Percentiles rank a stretch among this genome's conserved stretches.
phyloP scores from a whole-genome alignment of 1,139 yeast genomes.

The Nematodospora anomalae region DNA sequence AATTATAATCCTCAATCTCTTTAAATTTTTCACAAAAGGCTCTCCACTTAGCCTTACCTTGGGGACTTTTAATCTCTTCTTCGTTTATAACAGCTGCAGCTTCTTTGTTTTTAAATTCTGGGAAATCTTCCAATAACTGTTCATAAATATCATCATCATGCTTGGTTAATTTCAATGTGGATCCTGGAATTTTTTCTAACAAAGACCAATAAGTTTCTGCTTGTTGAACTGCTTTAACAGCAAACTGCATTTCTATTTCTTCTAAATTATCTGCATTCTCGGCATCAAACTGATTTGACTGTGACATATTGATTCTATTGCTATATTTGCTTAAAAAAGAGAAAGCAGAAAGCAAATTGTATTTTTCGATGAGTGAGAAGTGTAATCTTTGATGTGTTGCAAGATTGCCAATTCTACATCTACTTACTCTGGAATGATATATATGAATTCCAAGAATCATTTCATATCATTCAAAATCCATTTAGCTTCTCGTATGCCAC shows the following conservation, averaged over 20 bases:
- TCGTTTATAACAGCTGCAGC: conserved; percentile 63
- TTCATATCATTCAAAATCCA: conserved; percentile 39
- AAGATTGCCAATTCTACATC: no score
- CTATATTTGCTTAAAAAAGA: conserved; percentile 16
- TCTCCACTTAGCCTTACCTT: conserved; percentile 92
- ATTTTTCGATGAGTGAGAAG: not conserved
- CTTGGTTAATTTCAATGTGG: conserved; percentile 73
- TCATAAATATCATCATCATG: conserved; percentile 82
- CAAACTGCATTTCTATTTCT: conserved; percentile 90
- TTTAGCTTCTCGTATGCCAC: conserved; percentile 71
- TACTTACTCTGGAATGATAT: no score
- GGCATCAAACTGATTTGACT: conserved; percentile 37
- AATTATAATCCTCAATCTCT: conserved; percentile 85
- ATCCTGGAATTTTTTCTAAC: conserved; percentile 71
- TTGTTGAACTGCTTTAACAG: conserved; percentile 95
- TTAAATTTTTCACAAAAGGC: conserved; percentile 80
- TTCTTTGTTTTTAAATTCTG: conserved; percentile 69
- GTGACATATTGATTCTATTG: conserved; percentile 14
- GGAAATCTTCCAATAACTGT: conserved; percentile 70
- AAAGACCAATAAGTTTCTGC: conserved; percentile 93
- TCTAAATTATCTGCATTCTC: conserved; percentile 61
- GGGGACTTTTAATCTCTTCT: conserved; percentile 75
- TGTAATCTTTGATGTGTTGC: no score
- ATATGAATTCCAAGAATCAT: no score
- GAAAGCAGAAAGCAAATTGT: not conserved